Base-by-base conservation (phyloP, 2,329 filamentous ascomycete genomes). In the Xylariales sp. region DNA sequence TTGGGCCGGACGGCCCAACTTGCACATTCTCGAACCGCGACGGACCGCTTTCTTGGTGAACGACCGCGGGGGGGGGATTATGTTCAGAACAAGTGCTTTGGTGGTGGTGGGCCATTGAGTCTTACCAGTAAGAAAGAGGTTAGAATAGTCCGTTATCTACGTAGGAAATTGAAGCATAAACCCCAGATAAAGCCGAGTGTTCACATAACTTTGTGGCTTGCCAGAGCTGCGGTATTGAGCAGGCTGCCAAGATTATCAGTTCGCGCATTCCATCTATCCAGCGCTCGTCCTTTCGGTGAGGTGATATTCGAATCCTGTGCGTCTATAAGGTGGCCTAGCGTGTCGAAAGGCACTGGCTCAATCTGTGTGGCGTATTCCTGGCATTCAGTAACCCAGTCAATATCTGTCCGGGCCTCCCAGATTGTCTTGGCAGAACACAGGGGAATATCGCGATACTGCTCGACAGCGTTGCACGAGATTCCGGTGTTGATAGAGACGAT, bases 1-100 rank as follows among this genome's bases (percentile, higher is more conserved):
- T 54, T 11, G 47, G 41, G 2, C 39, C 49, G 5, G 55, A 56
- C 29, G 59, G 60, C 1, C 53, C 55, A 4, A 57, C 49, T 1
- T 52, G 38, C 10, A 63, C 55, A 0, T 52, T 54, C 5, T 53
- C 50, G 12, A 46, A 56, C 31, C 33, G 39, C 3, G 29, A 57
- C 5, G 57, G 55, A 6, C 5, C 21, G 12, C 21, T 39, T 11
- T 6, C 21, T 8, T 42, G 39, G 33, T 44, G 36, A 35, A 8
- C n/a, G 23, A n/a, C 8, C n/a, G 23, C 23, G n/a, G 23, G 23
- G 8, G 23, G n/a, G n/a, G n/a, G n/a, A n/a, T n/a, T n/a, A n/a
- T n/a, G n/a, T n/a, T n/a, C n/a, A n/a, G n/a, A n/a, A n/a, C n/a
- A n/a, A n/a, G n/a, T n/a, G n/a, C n/a, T n/a, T n/a, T n/a, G n/a